A percentile compares a stretch with the other conserved stretches of the same genome.
Conservation (phyloP, 805 yeast species). For the Metschnikowia cerradonensis region DNA sequence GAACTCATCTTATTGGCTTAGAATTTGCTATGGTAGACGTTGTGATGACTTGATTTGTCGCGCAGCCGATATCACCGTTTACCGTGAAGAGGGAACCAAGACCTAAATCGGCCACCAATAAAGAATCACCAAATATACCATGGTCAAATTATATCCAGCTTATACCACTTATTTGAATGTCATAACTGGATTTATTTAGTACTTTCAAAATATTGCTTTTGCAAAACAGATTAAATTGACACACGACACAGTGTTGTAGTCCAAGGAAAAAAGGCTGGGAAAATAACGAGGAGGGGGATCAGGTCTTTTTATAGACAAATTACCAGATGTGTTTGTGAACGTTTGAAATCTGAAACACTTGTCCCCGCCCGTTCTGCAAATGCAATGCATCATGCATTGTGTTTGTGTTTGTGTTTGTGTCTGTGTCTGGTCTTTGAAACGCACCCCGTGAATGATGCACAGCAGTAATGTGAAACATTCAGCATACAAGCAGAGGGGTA, state of each 20-base stretch:
- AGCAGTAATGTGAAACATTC: neutral
- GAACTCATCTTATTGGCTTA: conserved; percentile 14
- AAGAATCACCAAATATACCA: no score
- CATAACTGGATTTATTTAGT: no score
- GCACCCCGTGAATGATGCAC: neutral
- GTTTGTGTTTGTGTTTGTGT: neutral
- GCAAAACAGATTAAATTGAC: neutral
- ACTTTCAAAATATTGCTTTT: neutral
- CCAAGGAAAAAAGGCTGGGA: neutral
- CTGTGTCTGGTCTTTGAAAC: neutral
- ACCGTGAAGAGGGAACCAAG: neutral
- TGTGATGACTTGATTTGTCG: conserved; percentile 1
- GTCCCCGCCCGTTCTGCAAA: neutral
- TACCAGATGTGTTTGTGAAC: neutral
- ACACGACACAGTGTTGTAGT: no score
- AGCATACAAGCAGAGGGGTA: neutral
- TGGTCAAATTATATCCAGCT: no score
- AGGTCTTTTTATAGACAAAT: neutral
- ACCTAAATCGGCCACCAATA: no score
- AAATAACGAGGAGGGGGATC: neutral
- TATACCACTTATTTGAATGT: no score
- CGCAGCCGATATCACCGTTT: neutral
- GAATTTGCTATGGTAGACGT: neutral
- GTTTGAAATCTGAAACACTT: neutral
- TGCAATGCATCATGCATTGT: neutral